A percentile compares a stretch with the other conserved stretches of the same genome.
phyloP scores from a whole-genome alignment of 768 basidiomycete species.

The Hypholoma fasciculare region DNA sequence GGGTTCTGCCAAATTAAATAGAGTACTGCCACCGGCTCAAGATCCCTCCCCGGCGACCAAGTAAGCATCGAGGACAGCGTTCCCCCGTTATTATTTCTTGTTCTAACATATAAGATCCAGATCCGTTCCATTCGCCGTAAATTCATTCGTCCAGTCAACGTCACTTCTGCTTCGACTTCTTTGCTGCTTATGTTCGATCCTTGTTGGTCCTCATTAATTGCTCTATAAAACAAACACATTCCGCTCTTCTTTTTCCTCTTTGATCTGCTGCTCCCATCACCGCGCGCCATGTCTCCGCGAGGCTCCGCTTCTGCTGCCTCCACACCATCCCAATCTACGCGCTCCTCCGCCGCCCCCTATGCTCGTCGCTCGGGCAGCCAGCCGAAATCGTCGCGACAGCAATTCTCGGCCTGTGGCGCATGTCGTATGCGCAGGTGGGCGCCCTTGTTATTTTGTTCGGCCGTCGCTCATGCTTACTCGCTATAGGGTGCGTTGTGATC shows the following conservation, averaged over 20 bases:
- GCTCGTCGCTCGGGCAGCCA: conserved; percentile 55
- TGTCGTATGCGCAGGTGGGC: conserved; percentile 83
- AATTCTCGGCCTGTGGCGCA: conserved; percentile 93
- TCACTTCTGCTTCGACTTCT: conserved; percentile 30
- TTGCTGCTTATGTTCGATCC: conserved; percentile 26
- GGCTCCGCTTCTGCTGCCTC: conserved; percentile 36
- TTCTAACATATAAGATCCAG: conserved; percentile 40
- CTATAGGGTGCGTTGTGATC: conserved; percentile 85
- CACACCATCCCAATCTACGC: conserved; percentile 34
- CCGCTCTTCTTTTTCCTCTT: conserved; percentile 23
- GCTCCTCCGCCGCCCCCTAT: conserved; percentile 38
- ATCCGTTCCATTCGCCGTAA: conserved; percentile 39
- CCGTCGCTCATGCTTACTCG: conserved; percentile 2
- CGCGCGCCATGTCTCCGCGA: conserved; percentile 57
- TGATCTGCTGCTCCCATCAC: conserved; percentile 11
- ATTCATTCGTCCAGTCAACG: conserved; percentile 33
- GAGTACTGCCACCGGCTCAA: conserved; percentile 31
- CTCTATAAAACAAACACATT: conserved; percentile 35
- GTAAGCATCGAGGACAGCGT: conserved; percentile 32
- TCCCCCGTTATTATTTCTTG: conserved; percentile 16
- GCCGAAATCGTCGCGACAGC: conserved; percentile 76
- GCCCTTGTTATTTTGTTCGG: conserved; percentile 13
- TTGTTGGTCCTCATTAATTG: conserved; percentile 26
- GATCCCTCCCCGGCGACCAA: conserved; percentile 38
- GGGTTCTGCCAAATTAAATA: conserved; percentile 28